Evolutionary conservation across 2,329 filamentous ascomycete genomes (phyloP).

Genomic region (Neofusicoccum ribis): DNA sequence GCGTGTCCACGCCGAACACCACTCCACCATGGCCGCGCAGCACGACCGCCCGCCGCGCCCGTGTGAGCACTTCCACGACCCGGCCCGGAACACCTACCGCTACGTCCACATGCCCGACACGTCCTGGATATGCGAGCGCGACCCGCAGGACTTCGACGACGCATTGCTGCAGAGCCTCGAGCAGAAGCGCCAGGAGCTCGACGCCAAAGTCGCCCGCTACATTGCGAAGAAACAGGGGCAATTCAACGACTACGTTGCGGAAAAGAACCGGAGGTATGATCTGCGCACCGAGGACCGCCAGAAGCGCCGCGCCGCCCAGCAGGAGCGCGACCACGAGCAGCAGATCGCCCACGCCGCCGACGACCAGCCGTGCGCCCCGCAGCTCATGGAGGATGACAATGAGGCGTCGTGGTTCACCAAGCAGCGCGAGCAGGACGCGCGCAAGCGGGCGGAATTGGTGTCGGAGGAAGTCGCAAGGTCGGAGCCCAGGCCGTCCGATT

Average conservation of each 20-base stretch:
- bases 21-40: slow-evolving; percentile 9
- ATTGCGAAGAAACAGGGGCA: slow-evolving; percentile 21
- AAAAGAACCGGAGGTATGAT: slow-evolving; percentile 18
- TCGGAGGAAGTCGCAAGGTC: slow-evolving; percentile 17
- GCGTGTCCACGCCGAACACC: neutral
- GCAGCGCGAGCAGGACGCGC: slow-evolving; percentile 17
- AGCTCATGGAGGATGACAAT: slow-evolving; percentile 6
- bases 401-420: slow-evolving; percentile 13
- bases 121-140: slow-evolving; percentile 11
- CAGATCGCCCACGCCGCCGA: neutral
- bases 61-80: slow-evolving; percentile 19
- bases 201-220: slow-evolving; percentile 20
- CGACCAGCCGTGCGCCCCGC: neutral
- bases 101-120: slow-evolving; percentile 17
- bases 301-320: slow-evolving; percentile 7
- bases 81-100: slow-evolving; percentile 7
- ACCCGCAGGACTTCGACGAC: slow-evolving; percentile 19
- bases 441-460: slow-evolving; percentile 8
- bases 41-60: slow-evolving; percentile 1
- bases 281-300: slow-evolving; percentile 18
- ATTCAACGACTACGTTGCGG: slow-evolving; percentile 20
- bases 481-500: neutral
- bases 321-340: slow-evolving; percentile 3
- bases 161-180: slow-evolving; percentile 19
- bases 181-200: slow-evolving; percentile 19